A percentile compares a stretch with the other conserved stretches of the same genome.
phyloP scores from a whole-genome alignment of 2,329 filamentous ascomycete species.

The Peltaster fructicola region DNA sequence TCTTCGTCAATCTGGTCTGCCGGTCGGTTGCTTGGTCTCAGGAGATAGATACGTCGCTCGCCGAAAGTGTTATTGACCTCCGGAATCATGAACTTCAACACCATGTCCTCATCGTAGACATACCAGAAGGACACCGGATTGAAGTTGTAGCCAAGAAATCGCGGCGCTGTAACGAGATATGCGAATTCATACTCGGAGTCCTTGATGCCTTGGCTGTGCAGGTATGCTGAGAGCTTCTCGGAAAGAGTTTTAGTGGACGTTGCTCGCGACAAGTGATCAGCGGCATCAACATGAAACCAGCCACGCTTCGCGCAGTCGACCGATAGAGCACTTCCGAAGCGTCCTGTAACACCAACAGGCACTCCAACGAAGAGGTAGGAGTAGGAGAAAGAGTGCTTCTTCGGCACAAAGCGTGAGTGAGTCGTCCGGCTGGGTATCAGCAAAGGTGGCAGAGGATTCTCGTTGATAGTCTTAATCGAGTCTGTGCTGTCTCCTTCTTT shows the following conservation, averaged over 20 bases:
- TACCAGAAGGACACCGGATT: constrained; percentile 71
- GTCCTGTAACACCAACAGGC: constrained; percentile 44
- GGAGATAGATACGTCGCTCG: constrained; percentile 49
- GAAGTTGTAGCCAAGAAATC: constrained; percentile 52
- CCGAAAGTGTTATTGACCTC: constrained; percentile 67
- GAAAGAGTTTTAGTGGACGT: constrained; percentile 35
- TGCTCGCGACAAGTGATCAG: constrained; percentile 44
- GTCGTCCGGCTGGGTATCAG: constrained; percentile 49
- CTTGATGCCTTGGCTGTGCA: constrained; percentile 38
- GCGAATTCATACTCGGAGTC: constrained; percentile 45
- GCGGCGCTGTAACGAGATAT: constrained; percentile 53
- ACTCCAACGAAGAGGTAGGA: constrained; percentile 53
- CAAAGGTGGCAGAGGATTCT: constrained; percentile 25
- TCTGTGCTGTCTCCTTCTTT: constrained; percentile 7
- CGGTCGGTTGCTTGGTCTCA: constrained; percentile 24
- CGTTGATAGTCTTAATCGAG: too few species aligned
- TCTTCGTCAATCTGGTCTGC: constrained; percentile 3
- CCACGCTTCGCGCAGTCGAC: constrained; percentile 17
- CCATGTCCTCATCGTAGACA: constrained; percentile 42
- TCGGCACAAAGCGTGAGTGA: constrained; percentile 49
- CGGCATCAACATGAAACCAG: constrained; percentile 44
- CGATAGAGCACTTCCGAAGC: constrained; percentile 39
- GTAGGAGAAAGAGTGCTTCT: constrained; percentile 50
- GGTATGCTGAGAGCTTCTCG: constrained; percentile 43
- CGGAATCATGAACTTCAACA: constrained; percentile 46